Conservation (phyloP, 2,329 filamentous ascomycete genomes). For the Claviceps sp. region DNA sequence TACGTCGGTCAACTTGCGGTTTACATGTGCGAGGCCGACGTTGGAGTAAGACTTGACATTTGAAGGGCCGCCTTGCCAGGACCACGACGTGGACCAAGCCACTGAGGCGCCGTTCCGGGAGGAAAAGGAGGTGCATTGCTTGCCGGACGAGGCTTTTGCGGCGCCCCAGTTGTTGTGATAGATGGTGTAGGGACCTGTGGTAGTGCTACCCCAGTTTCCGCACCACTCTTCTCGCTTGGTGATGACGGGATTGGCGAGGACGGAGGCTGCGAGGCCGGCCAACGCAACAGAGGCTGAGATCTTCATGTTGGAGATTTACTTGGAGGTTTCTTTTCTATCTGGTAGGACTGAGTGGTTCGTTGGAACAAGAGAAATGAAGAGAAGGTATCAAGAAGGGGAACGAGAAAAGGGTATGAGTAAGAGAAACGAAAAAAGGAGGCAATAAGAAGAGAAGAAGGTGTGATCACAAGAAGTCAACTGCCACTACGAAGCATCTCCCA, state of each 20-base stretch:
- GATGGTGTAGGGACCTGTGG: not conserved
- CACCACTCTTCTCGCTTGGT: not conserved
- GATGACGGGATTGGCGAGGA: not conserved
- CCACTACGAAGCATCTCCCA: too few relatives aligned
- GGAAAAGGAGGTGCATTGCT: not conserved
- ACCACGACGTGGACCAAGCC: not conserved
- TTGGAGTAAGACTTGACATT: not conserved
- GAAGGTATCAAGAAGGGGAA: too few relatives aligned
- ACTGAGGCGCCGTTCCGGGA: not conserved
- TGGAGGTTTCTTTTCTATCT: too few relatives aligned
- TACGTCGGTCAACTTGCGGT: not conserved
- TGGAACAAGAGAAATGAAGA: too few relatives aligned
- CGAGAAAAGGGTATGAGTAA: too few relatives aligned
- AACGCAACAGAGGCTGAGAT: not conserved
- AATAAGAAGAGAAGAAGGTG: too few relatives aligned
- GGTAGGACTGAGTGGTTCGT: too few relatives aligned
- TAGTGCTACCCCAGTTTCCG: not conserved
- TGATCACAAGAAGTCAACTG: too few relatives aligned
- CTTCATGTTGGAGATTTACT: not conserved
- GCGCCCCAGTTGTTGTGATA: not conserved
- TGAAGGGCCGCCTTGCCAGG: not conserved
- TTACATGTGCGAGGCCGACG: not conserved
- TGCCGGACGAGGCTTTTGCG: not conserved
- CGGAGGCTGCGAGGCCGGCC: not conserved
- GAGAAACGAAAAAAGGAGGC: too few relatives aligned